These are phyloP conservation scores for Polychytrium aggregatum DNA, from an alignment of 192 early-diverging fungal species.

Conservation along the genomic window DNA sequence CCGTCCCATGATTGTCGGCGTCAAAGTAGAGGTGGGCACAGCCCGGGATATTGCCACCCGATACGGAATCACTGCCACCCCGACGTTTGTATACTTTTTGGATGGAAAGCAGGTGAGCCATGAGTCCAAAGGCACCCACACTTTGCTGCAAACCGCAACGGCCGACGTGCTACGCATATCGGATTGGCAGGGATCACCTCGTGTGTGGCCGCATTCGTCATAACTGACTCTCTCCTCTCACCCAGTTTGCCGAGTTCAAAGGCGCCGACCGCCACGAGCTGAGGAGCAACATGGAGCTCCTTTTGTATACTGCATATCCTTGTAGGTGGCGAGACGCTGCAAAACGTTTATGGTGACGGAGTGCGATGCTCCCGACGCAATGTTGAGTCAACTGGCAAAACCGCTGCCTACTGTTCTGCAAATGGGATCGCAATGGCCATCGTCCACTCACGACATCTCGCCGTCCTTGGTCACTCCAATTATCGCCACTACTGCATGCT, in stretches of 20 bases:
- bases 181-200: no score
- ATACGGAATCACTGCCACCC: slow-evolving; percentile 51
- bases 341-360: no score
- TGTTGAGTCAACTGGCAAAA: no score
- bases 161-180: no score
- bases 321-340: slow-evolving; percentile 20
- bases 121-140: neutral
- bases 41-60: slow-evolving; percentile 37
- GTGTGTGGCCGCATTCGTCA: neutral
- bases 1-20: slow-evolving; percentile 36
- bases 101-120: slow-evolving; percentile 31
- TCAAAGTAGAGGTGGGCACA: slow-evolving; percentile 47
- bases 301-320: slow-evolving; percentile 54
- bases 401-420: no score
- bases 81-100: slow-evolving; percentile 62
- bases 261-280: slow-evolving; percentile 55
- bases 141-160: no score
- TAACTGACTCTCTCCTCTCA: neutral
- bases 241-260: slow-evolving; percentile 33
- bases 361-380: no score
- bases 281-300: slow-evolving; percentile 41
- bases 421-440: no score
- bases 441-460: no score
- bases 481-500: neutral
- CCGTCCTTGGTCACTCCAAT: no score